phyloP scores from a whole-genome alignment of 768 basidiomycete genomes.

The Leccinum boreale region DNA sequence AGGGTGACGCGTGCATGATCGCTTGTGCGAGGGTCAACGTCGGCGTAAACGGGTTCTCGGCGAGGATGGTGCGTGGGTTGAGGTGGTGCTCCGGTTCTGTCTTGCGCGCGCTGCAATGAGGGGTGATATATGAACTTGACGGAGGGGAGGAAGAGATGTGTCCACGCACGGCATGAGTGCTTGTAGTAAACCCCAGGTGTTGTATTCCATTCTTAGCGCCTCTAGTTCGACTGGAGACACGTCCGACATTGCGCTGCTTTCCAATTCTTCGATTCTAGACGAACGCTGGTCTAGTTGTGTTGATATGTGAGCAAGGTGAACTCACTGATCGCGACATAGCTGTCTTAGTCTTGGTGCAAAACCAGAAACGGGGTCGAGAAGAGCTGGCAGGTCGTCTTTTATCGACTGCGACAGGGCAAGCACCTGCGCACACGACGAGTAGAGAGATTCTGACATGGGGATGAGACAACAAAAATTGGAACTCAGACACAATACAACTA shows the following conservation, averaged over 20 bases:
- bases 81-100: constrained; percentile 47
- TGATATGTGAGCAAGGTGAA: not conserved
- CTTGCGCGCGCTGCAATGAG: constrained; percentile 57
- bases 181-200: constrained; percentile 81
- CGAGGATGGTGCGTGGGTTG: constrained; percentile 53
- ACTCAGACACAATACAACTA: not conserved
- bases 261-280: constrained; percentile 51
- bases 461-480: too few species aligned
- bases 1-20: constrained; percentile 62
- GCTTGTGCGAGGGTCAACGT: constrained; percentile 71
- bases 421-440: constrained; percentile 66
- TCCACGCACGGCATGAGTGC: constrained; percentile 67
- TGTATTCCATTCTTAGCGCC: constrained; percentile 65
- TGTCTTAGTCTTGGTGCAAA: constrained; percentile 64
- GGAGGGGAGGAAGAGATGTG: not conserved
- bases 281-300: not conserved
- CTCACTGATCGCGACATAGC: constrained; percentile 57
- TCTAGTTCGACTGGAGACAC: constrained; percentile 53
- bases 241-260: constrained; percentile 36
- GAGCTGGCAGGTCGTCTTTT: constrained; percentile 51
- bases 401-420: constrained; percentile 55
- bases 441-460: constrained; percentile 41
- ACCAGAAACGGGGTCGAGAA: constrained; percentile 64
- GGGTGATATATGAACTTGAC: not conserved
- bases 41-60: constrained; percentile 79